Percentiles rank a stretch among this genome's conserved stretches.
phyloP scores from a whole-genome alignment of 2,329 filamentous ascomycete species.

The Paraconiothyrium sp. region DNA sequence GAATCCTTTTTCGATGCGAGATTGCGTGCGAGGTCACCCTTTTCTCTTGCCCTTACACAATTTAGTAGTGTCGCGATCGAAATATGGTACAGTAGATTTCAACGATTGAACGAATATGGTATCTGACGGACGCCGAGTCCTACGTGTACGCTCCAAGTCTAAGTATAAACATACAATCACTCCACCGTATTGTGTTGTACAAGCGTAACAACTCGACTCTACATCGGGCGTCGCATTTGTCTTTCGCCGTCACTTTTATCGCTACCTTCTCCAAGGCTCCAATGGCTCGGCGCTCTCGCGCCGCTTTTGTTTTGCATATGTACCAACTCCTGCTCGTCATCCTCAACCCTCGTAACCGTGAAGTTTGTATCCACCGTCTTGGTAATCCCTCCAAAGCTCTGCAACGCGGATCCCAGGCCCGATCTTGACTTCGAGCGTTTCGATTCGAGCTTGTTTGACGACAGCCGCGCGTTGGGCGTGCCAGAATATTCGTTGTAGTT shows the following conservation, averaged over 20 bases:
- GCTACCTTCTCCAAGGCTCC: neutral
- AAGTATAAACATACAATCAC: no score
- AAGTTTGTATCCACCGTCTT: conserved; percentile 19
- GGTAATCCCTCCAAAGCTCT: conserved; percentile 15
- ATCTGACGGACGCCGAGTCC: no score
- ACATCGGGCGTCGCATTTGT: no score
- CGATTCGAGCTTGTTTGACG: conserved; percentile 10
- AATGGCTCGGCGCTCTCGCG: neutral
- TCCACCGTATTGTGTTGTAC: no score
- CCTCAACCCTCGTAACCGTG: conserved; percentile 9
- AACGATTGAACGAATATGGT: no score
- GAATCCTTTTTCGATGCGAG: no score
- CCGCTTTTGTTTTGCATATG: neutral
- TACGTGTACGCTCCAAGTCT: no score
- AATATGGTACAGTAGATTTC: no score
- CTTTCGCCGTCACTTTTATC: conserved; percentile 1
- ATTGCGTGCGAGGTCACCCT: no score
- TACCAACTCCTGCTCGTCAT: conserved; percentile 18
- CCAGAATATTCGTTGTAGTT: conserved; percentile 8
- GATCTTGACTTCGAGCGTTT: neutral
- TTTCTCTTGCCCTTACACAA: no score
- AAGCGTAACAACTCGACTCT: no score
- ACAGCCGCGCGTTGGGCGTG: conserved; percentile 10
- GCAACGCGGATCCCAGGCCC: neutral
- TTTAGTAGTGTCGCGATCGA: no score